Evolutionary conservation across 768 basidiomycete species (phyloP), one percentile per base, ranked within the genome.

Genomic region (Lanmaoa rubissima): DNA sequence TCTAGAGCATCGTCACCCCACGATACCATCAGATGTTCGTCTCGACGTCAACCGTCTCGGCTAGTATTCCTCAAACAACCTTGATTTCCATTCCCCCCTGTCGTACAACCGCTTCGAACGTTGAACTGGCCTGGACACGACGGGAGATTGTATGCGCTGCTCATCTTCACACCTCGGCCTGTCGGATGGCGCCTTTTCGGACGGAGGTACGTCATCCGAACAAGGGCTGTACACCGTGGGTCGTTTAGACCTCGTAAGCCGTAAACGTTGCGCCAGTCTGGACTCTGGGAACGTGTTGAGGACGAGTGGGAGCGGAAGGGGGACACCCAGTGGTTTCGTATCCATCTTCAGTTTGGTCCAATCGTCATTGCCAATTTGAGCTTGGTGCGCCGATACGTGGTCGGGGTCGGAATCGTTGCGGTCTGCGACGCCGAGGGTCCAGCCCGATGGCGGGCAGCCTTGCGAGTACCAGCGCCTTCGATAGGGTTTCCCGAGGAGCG

Each of bases 401-500:
- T 40, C 21, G 13, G 1, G 12, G 28, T 57, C 32, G 9, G 46
- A 14, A 28, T 51, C 13, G 32, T 44, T 19, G 24, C 5, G n/a
- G 31, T 53, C 24, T 9, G 41, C 19, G 28, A 17, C 13, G 7
- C 10, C 4, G 17, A 48, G 9, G 9, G 41, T 52, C 52, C 17
- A 34, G 36, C n/a, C 21, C 4, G 49, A 19, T 19, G 13, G 48
- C 9, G 44, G 12, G 49, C 40, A 24, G n/a, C 13, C 24, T 39
- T 51, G 45, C 11, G 19, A 10, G 17, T 36, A 31, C 38, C 40
- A 31, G 31, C 28, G 38, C 24, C 47, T 56, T 39, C 51, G 43
- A 39, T 57, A 64, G 5, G 58, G 35, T 38, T 47, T 55, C 12
- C 62, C 62, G 14, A 60, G 63, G 28, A 64, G 51, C 10, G 62